Percentiles rank a stretch among this genome's conserved stretches.
phyloP scores from a whole-genome alignment of 352 stramenopile genomes.

The Pythium diclinum region DNA sequence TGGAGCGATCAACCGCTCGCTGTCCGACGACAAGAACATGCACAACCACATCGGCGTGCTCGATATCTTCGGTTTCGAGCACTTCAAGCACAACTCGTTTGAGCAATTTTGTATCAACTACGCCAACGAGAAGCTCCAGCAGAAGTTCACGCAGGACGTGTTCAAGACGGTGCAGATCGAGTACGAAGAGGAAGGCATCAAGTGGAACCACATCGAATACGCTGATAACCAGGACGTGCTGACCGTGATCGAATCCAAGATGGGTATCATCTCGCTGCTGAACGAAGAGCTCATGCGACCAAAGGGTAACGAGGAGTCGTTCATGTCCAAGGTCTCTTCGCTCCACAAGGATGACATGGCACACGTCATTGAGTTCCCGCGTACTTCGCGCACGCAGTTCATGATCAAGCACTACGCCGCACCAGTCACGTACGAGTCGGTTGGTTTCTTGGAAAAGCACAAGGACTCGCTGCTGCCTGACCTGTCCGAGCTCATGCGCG shows the following conservation, averaged over 20 bases:
- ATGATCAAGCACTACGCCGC: conserved; percentile 95
- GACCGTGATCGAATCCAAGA: conserved; percentile 81
- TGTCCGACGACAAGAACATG: conserved; percentile 77
- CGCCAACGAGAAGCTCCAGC: conserved; percentile 79
- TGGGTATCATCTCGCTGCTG: conserved; percentile 88
- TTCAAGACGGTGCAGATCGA: conserved; percentile 94
- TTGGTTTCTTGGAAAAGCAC: conserved; percentile 96
- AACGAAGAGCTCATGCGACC: conserved; percentile 90
- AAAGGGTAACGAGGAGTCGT: conserved; percentile 82
- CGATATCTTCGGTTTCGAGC: conserved; percentile 99
- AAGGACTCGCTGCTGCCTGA: conserved; percentile 94
- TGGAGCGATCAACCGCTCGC: conserved; percentile 87
- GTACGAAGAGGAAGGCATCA: conserved; percentile 94
- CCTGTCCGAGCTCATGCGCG: conserved; percentile 86
- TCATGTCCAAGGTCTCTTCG: conserved; percentile 82
- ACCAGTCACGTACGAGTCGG: conserved; percentile 91
- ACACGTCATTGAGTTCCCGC: conserved; percentile 81
- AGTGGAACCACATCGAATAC: conserved; percentile 90
- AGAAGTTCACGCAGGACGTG: conserved; percentile 88
- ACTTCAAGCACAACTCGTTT: conserved; percentile 95
- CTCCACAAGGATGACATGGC: conserved; percentile 84
- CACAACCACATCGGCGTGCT: conserved; percentile 92
- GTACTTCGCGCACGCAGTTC: conserved; percentile 89
- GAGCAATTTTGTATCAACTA: conserved; percentile 87
- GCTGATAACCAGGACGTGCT: conserved; percentile 89